Percentiles rank a stretch among this genome's conserved stretches.
These are phyloP conservation scores for Oryza nivara DNA, from an alignment of 176 grass and related monocot species.

Conservation along the genomic window DNA sequence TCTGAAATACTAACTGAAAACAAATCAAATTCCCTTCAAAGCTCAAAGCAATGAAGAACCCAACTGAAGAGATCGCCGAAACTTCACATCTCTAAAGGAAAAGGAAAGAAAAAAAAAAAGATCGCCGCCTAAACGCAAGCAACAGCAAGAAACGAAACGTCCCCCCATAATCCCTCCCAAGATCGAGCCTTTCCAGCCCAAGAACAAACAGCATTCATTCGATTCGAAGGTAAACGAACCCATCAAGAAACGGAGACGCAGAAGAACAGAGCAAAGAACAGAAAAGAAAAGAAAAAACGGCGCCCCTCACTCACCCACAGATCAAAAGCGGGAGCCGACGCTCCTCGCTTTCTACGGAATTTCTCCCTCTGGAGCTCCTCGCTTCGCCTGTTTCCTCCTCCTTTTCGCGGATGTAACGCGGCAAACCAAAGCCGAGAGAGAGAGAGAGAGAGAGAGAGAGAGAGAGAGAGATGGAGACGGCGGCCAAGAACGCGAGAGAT, in stretches of 20 bases:
- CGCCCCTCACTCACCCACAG: conserved; percentile 35
- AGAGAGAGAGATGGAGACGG: conserved; percentile 12
- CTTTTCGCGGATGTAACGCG: conserved; percentile 18
- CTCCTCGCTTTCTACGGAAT: background rate
- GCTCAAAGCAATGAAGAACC: background rate
- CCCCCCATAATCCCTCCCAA: background rate
- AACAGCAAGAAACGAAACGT: background rate
- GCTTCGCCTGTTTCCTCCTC: conserved; percentile 10
- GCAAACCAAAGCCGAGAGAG: background rate
- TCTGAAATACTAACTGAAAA: conserved; percentile 15
- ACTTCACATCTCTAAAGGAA: background rate
- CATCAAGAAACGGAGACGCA: conserved; percentile 7
- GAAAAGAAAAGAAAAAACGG: background rate
- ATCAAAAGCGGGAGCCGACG: conserved; percentile 11
- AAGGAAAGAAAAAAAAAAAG: conserved; percentile 13
- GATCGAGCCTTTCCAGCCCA: conserved; percentile 22
- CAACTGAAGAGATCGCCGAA: background rate
- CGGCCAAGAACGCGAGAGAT: conserved; percentile 38
- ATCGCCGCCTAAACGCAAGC: background rate
- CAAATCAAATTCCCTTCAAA: background rate
- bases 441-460: background rate
- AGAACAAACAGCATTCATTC: background rate
- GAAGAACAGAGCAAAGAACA: background rate
- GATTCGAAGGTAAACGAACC: background rate
- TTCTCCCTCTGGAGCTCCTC: background rate